phyloP scores from a whole-genome alignment of 257 asterid species.

The Solanum chiquidenum region DNA sequence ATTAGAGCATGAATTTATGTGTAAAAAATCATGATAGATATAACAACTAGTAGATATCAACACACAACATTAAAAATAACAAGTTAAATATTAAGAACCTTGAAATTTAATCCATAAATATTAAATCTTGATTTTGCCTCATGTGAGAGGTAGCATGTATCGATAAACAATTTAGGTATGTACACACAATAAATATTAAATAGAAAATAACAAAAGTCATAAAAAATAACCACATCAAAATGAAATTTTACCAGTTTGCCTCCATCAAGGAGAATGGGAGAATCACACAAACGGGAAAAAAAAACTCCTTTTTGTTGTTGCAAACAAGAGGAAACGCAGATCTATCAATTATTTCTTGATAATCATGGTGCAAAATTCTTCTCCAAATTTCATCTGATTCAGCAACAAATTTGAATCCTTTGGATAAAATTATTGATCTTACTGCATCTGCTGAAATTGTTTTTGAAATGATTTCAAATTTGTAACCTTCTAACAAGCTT shows the following conservation, averaged over 20 bases:
- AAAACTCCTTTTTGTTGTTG: neutral
- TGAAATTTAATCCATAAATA: neutral
- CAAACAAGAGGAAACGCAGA: neutral
- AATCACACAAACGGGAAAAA: neutral
- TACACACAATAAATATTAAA: neutral
- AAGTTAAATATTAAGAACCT: too few relatives aligned
- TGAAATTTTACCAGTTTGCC: neutral
- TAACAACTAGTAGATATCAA: neutral
- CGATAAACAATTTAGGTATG: neutral
- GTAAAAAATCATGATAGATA: neutral
- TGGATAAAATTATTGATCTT: neutral
- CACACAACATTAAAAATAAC: neutral
- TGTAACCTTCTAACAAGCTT: neutral
- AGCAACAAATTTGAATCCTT: slow-evolving; percentile 6
- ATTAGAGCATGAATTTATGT: too few relatives aligned
- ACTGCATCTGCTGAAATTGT: neutral
- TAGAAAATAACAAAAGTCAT: neutral
- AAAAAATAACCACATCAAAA: neutral
- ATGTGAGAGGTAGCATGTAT: neutral
- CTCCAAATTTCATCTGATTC: slow-evolving; percentile 27
- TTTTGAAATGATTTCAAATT: too few relatives aligned
- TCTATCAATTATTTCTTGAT: neutral
- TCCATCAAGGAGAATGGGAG: neutral
- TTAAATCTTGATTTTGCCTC: neutral
- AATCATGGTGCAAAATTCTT: neutral